Conservation (phyloP, 1,284 basidiomycete species). For the Vanrija humicola region DNA sequence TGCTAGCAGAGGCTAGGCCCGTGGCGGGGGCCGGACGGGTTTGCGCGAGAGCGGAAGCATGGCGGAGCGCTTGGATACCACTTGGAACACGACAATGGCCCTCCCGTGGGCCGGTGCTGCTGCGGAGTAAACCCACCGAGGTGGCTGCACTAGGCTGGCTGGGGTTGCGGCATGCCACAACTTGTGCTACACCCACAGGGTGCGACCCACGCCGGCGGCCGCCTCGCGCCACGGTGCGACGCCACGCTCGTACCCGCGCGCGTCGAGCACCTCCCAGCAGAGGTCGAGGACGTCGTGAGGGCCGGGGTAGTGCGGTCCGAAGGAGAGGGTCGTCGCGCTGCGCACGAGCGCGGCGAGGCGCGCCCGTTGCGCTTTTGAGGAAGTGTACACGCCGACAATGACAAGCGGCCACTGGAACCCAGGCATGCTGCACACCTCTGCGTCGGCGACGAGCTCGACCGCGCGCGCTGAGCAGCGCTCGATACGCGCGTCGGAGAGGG, state of each 20-base stretch:
- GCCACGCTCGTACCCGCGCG: constrained; percentile 17
- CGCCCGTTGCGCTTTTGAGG: constrained; percentile 4
- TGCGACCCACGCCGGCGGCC: constrained; percentile 7
- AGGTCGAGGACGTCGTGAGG: constrained; percentile 12
- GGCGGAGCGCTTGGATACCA: too few relatives aligned
- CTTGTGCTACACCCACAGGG: constrained; percentile 2
- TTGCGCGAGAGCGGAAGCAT: too few relatives aligned
- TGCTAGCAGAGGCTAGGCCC: too few relatives aligned
- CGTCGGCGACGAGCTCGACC: constrained; percentile 18
- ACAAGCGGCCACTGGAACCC: constrained; percentile 18
- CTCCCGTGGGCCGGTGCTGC: too few relatives aligned
- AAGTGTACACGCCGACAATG: not conserved
- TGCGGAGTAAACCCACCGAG: too few relatives aligned
- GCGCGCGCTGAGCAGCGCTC: not conserved
- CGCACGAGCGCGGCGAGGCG: not conserved
- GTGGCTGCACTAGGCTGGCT: too few relatives aligned
- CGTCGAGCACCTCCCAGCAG: constrained; percentile 15
- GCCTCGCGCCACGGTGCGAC: constrained; percentile 22
- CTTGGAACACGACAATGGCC: too few relatives aligned
- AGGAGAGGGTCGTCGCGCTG: constrained; percentile 7
- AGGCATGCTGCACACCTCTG: constrained; percentile 7
- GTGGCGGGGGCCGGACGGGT: too few relatives aligned
- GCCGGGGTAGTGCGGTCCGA: constrained; percentile 8
- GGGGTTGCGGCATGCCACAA: too few relatives aligned
- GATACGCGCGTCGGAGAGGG: constrained; percentile 11